Evolutionary conservation across 2,329 filamentous ascomycete genomes (phyloP), one percentile per base, ranked within the genome.

Genomic region (Paecilomyces formosus): DNA sequence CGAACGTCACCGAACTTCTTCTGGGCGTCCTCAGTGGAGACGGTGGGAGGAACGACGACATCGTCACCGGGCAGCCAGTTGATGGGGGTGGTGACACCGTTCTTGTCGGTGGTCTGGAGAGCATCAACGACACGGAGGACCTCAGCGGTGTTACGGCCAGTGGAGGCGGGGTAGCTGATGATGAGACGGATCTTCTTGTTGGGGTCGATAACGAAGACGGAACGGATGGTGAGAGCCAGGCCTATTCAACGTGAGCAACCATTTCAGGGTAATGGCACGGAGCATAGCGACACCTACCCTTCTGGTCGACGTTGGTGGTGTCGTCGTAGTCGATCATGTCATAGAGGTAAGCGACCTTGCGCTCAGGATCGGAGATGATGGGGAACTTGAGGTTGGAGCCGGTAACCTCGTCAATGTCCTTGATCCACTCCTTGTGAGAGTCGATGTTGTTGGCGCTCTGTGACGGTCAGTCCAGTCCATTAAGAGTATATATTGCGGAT

Each of bases 131-230:
- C 86, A 70, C 88, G 86, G 67, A 92, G 85, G 56, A 92, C 86
- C 82, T 92, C 89, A 66, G 85, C 82, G 62, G 87, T 86, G 82
- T 92, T 92, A 72, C 89, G 86, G 77, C 92, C 92, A 53, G 91
- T 95, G 60, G 88, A 92, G 61, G 92, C 92, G 51, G 92, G 92
- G 82, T 96, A 97, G 72, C 89, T 87, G 80, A 96, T 88, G 74
- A 91, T 95, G 73, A 92, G 86, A 68, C 92, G 88, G 78, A 96
- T 94, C 76, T 88, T 93, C 87, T 96, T 96, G 77, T 85, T 86
- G 64, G 92, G 92, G 81, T 96, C 92, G 75, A 96, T 94, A 79
- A 96, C 82, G 83, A 95, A 96, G 72, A 96, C 92, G 67, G 89
- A 91, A 70, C 92, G 90, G 79, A 97, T 96, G 68, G 92, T 96